Evolutionary conservation across 2,329 filamentous ascomycete genomes (phyloP), one percentile per base, ranked within the genome.

Genomic region (Colletotrichum aenigma): DNA sequence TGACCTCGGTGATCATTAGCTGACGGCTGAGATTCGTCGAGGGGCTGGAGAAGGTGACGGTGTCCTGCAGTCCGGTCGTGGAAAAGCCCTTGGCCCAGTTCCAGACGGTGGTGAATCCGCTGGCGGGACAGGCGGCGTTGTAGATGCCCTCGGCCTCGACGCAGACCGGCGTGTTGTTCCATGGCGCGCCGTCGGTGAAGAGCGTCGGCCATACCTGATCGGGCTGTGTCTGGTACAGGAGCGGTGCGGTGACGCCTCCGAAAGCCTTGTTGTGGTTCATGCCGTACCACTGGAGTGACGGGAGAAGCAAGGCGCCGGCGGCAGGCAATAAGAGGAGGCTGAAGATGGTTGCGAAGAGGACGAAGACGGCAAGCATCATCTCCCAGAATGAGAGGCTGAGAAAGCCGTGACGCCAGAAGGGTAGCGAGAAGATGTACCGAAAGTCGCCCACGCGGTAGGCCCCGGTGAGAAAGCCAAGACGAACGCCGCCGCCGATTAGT

Each of bases 101-200:
- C 69, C 69, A 66, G 12, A 71, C 36, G 0, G 65, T 62, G n/a
- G 60, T 21, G 34, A 52, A 71, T 5, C 69, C 69, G 1, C 69
- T 43, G 4, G 60, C 30, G 6, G 60, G 69, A 9, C 69, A 71
- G 10, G 13, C 21, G 5, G 62, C 28, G 9, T n/a, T 24, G 60
- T 65, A 71, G n/a, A 71, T 7, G 6, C 38, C 62, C 26, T 66
- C 61, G 21, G 32, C n/a, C 12, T 12, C 28, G n/a, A 24, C 18
- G n/a, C 68, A 70, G 16, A 15, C 55, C 7, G 21, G 24, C 13
- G 55, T 58, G 55, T 21, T 61, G 28, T 34, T 34, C 28, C 58
- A 61, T 0, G 58, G 55, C 12, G 30, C 16, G 21, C 12, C 26
- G 15, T 58, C 55, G 7, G 55, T 58, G 24, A 58, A 58, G 24